Conservation (phyloP, 306 rosid genomes). For the Hippophae gyantsensis region DNA sequence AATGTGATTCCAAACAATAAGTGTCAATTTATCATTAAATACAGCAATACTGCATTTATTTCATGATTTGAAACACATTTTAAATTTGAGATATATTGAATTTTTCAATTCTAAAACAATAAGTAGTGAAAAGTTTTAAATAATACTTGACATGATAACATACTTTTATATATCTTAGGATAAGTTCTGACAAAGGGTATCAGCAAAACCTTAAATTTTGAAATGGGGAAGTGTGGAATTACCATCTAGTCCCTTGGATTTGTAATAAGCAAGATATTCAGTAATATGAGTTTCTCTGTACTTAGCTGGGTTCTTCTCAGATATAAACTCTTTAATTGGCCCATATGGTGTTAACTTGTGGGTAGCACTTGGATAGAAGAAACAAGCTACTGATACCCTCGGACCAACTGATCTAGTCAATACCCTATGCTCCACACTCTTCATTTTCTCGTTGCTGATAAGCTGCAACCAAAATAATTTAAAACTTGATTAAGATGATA, state of each 20-base stretch:
- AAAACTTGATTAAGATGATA: no score
- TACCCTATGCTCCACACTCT: conserved; percentile 66
- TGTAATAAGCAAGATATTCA: conserved; percentile 48
- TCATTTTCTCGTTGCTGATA: conserved; percentile 66
- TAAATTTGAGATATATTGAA: no score
- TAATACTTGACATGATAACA: no score
- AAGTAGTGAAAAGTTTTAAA: no score
- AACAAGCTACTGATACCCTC: conserved; percentile 64
- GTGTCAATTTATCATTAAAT: no score
- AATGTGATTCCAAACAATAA: no score
- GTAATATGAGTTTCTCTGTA: conserved; percentile 43
- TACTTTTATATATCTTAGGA: no score
- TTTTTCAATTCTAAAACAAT: no score
- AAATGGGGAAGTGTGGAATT: conserved; percentile 48
- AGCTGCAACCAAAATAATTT: conserved; percentile 31
- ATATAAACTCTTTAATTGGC: conserved; percentile 46
- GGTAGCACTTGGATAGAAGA: conserved; percentile 47
- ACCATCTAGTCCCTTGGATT: conserved; percentile 63
- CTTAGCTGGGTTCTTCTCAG: conserved; percentile 36
- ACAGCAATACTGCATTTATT: no score
- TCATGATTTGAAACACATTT: no score
- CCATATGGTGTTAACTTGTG: conserved; percentile 32
- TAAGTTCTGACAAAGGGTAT: neutral
- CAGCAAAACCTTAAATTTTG: conserved; percentile 1
- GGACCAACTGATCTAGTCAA: conserved; percentile 45